phyloP scores from a whole-genome alignment of 495 filamentous ascomycete species.

The Neurospora sp. region DNA sequence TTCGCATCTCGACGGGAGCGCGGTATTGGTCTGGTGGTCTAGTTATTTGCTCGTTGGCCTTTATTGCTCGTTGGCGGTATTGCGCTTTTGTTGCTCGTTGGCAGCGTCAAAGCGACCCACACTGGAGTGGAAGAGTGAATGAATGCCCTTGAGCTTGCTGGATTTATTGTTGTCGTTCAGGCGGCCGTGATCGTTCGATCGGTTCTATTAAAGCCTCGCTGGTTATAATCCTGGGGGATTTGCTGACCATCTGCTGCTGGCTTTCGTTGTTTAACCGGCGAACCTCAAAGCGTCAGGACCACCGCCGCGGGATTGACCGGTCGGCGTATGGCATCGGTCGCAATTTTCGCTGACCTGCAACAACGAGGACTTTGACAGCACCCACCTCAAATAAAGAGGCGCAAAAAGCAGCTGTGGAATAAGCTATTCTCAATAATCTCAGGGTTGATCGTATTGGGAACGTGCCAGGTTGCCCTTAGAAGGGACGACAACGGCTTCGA shows the following conservation, averaged over 20 bases:
- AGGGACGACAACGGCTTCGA: too few species aligned
- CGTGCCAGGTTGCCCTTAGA: too few species aligned
- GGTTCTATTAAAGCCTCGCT: too few species aligned
- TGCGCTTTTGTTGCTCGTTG: neutral
- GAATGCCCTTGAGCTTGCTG: neutral
- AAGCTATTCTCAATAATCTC: too few species aligned
- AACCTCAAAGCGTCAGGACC: neutral
- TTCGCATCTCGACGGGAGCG: neutral
- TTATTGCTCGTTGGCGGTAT: neutral
- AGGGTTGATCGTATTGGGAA: too few species aligned
- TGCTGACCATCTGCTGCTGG: neutral
- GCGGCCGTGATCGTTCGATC: too few species aligned
- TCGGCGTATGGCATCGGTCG: neutral
- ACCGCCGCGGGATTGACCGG: neutral
- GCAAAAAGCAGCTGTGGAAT: neutral
- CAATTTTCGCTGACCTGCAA: neutral
- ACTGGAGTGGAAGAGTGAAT: neutral
- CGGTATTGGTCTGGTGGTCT: neutral
- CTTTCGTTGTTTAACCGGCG: neutral
- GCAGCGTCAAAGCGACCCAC: neutral
- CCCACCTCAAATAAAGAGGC: neutral
- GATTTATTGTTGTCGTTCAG: neutral
- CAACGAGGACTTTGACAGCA: neutral
- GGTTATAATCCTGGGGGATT: neutral
- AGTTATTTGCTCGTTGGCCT: neutral